Conservation (phyloP, 345 rosid species). For the Anastatica hierochuntica region DNA sequence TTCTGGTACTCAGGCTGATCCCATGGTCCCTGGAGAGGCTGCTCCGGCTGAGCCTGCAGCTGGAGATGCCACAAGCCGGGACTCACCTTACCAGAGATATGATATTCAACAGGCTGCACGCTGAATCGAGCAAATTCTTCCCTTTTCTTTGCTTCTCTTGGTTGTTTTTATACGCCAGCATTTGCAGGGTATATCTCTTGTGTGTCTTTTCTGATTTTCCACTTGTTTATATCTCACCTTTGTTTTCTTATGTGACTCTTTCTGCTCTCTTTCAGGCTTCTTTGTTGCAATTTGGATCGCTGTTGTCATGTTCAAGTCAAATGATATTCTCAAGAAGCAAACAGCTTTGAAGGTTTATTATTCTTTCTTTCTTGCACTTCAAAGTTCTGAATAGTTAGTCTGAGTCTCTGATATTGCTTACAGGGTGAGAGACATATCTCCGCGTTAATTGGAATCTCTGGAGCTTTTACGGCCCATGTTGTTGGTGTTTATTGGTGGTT, state of each 20-base stretch:
- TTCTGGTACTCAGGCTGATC: slow-evolving; percentile 35
- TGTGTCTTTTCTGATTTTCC: not conserved
- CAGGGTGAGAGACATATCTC: slow-evolving; percentile 98
- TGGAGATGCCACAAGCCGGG: slow-evolving; percentile 53
- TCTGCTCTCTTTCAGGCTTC: slow-evolving; percentile 53
- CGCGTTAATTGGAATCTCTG: slow-evolving; percentile 56
- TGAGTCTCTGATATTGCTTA: slow-evolving; percentile 24
- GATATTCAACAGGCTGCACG: slow-evolving; percentile 99
- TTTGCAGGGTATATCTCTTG: slow-evolving; percentile 63
- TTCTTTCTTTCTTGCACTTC: not conserved
- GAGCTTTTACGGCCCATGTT: slow-evolving; percentile 65
- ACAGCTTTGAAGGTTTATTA: slow-evolving; percentile 78
- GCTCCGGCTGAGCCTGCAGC: slow-evolving; percentile 38
- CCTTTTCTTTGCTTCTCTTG: slow-evolving; percentile 91
- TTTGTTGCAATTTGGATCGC: slow-evolving; percentile 97
- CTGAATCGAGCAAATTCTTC: slow-evolving; percentile 97
- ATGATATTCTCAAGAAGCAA: slow-evolving; percentile 89
- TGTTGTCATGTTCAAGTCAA: slow-evolving; percentile 94
- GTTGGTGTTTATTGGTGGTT: slow-evolving; percentile 96
- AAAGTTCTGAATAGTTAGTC: not conserved
- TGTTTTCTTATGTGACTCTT: slow-evolving; percentile 13
- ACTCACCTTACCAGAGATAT: slow-evolving; percentile 93
- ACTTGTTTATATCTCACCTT: not conserved
- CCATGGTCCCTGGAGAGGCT: slow-evolving; percentile 30
- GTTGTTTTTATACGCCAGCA: slow-evolving; percentile 99